Evolutionary conservation across 2,329 filamentous ascomycete genomes (phyloP).

Genomic region (Coniosporium tulheliwenetii): DNA sequence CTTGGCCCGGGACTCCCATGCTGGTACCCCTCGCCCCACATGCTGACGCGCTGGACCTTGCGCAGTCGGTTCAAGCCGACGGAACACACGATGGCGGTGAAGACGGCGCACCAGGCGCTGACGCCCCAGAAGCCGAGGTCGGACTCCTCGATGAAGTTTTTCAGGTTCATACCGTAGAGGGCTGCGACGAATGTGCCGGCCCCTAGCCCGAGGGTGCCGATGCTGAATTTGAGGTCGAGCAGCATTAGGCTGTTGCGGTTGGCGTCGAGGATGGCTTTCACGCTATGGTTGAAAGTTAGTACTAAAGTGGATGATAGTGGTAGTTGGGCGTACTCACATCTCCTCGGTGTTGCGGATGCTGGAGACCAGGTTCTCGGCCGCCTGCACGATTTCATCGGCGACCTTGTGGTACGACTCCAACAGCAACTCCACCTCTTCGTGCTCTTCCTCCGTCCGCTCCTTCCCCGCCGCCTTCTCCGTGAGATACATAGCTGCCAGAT

Average conservation of each 20-base stretch:
- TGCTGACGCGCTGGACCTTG: constrained; percentile 74
- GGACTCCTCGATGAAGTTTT: constrained; percentile 95
- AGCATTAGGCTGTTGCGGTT: constrained; percentile 98
- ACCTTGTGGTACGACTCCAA: constrained; percentile 96
- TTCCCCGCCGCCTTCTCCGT: constrained; percentile 71
- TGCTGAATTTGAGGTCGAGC: constrained; percentile 88
- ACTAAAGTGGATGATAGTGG: no score
- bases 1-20: no score
- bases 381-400: constrained; percentile 93
- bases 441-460: constrained; percentile 63
- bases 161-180: constrained; percentile 99
- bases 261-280: constrained; percentile 91
- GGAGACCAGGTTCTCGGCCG: constrained; percentile 80
- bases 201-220: constrained; percentile 85
- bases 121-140: constrained; percentile 72
- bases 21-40: constrained; percentile 42
- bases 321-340: constrained; percentile 61
- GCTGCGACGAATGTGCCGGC: constrained; percentile 90
- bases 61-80: constrained; percentile 67
- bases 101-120: constrained; percentile 51
- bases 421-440: constrained; percentile 93
- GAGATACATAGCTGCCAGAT: constrained; percentile 87
- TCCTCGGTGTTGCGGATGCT: constrained; percentile 97
- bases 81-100: constrained; percentile 58
- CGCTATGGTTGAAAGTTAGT: constrained; percentile 33